Conservation (phyloP, 305 asterid species). For the Lippia alba region DNA sequence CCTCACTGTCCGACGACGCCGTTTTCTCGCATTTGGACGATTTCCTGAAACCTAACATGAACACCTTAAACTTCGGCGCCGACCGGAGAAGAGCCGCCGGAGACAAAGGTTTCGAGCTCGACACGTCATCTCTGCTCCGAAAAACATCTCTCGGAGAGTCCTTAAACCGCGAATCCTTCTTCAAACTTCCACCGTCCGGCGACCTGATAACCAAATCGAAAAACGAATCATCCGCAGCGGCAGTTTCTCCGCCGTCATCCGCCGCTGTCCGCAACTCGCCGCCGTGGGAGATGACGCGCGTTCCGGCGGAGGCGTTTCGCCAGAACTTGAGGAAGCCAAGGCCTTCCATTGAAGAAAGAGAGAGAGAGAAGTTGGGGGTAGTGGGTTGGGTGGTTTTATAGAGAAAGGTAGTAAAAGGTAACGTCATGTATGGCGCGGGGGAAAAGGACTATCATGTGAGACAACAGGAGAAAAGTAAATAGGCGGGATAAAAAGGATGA, state of each 20-base stretch:
- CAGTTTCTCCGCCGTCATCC: slow-evolving; percentile 43
- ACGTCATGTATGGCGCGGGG: slow-evolving; percentile 41
- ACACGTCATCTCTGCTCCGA: slow-evolving; percentile 33
- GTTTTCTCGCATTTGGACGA: slow-evolving; percentile 47
- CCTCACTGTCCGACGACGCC: slow-evolving; percentile 30
- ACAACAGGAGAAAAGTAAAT: slow-evolving; percentile 23
- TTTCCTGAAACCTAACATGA: slow-evolving; percentile 60
- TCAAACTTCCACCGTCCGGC: slow-evolving; percentile 34
- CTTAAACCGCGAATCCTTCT: slow-evolving; percentile 36
- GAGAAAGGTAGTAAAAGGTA: slow-evolving; percentile 3
- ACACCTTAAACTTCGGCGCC: slow-evolving; percentile 59
- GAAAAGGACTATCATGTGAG: slow-evolving; percentile 41
- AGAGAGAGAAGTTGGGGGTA: slow-evolving; percentile 17
- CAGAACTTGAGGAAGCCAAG: slow-evolving; percentile 55
- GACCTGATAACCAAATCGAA: slow-evolving; percentile 69
- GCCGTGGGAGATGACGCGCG: slow-evolving; percentile 30
- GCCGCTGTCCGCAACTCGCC: slow-evolving; percentile 39
- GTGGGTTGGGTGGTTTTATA: slow-evolving; percentile 15
- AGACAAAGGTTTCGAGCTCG: slow-evolving; percentile 50
- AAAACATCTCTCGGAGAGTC: slow-evolving; percentile 55
- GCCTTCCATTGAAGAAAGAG: slow-evolving; percentile 47
- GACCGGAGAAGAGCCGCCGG: slow-evolving; percentile 48
- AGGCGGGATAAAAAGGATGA: slow-evolving; percentile 27
- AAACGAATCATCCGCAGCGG: slow-evolving; percentile 58
- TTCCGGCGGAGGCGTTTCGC: slow-evolving; percentile 40